These are phyloP conservation scores for Suillus luteus DNA, from an alignment of 768 basidiomycete genomes.

Conservation along the genomic window DNA sequence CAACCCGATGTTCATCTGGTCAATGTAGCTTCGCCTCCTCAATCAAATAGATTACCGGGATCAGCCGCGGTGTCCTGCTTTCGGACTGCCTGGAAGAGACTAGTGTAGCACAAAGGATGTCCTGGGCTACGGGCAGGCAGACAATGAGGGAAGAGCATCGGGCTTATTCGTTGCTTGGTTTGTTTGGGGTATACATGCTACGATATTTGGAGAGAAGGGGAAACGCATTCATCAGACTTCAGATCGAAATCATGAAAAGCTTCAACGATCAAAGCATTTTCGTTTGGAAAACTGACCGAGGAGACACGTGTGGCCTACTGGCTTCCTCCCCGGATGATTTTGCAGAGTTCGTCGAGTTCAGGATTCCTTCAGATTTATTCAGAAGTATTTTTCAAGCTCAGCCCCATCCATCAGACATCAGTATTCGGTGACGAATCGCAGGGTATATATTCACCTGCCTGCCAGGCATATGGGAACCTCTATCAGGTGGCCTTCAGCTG, in stretches of 20 bases:
- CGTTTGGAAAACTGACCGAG: slow-evolving; percentile 18
- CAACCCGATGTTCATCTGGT: slow-evolving; percentile 38
- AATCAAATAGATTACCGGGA: slow-evolving; percentile 22
- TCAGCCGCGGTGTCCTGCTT: slow-evolving; percentile 21
- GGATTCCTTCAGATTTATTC: neutral
- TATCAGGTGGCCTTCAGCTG: neutral
- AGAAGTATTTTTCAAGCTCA: neutral
- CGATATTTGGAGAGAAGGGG: slow-evolving; percentile 30
- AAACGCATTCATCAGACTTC: slow-evolving; percentile 29
- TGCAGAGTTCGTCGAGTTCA: neutral
- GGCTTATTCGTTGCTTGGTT: slow-evolving; percentile 33
- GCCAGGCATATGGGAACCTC: neutral
- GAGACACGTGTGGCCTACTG: slow-evolving; percentile 25
- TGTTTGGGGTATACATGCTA: slow-evolving; percentile 24
- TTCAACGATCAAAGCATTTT: slow-evolving; percentile 30
- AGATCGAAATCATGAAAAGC: slow-evolving; percentile 24
- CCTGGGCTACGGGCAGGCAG: slow-evolving; percentile 28
- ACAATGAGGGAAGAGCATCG: slow-evolving; percentile 31
- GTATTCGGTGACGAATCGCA: neutral
- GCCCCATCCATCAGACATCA: neutral
- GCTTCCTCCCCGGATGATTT: slow-evolving; percentile 21
- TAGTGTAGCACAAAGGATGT: slow-evolving; percentile 28
- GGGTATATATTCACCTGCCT: neutral
- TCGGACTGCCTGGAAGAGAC: slow-evolving; percentile 13
- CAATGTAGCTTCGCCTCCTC: slow-evolving; percentile 16